These are phyloP conservation scores for Podospora pseudoanserina DNA, from an alignment of 495 filamentous ascomycete species.

Conservation along the genomic window DNA sequence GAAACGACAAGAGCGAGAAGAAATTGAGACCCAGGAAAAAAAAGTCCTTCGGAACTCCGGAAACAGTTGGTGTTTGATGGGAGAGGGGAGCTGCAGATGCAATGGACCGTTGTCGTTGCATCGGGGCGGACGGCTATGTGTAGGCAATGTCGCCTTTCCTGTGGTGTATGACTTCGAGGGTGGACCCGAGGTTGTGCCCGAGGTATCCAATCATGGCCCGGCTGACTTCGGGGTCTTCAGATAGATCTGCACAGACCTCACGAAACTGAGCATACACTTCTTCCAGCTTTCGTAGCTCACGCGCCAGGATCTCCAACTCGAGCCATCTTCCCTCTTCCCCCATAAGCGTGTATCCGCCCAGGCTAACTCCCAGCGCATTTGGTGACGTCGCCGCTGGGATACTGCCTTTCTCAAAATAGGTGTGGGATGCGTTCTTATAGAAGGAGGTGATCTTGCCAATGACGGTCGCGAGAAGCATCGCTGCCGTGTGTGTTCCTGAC, in stretches of 20 bases:
- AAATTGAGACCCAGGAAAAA: constrained; percentile 2
- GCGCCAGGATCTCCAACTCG: constrained; percentile 44
- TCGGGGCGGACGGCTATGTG: constrained; percentile 5
- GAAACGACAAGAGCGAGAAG: not conserved
- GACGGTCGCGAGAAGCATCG: constrained; percentile 47
- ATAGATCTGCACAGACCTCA: constrained; percentile 38
- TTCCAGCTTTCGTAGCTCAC: constrained; percentile 47
- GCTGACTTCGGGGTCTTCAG: constrained; percentile 41
- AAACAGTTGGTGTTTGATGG: not conserved
- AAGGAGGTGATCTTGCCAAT: constrained; percentile 47
- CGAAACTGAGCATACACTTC: constrained; percentile 41
- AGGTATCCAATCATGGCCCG: constrained; percentile 43
- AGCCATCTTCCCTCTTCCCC: constrained; percentile 43
- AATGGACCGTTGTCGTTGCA: constrained; percentile 10
- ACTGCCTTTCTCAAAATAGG: constrained; percentile 32
- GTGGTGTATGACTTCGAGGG: constrained; percentile 35
- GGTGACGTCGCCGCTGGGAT: constrained; percentile 26
- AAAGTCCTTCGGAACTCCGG: constrained; percentile 3
- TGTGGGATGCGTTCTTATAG: constrained; percentile 42
- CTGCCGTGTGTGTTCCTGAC: constrained; percentile 41
- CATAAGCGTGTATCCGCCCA: constrained; percentile 43
- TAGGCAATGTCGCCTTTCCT: constrained; percentile 34
- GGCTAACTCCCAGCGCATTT: constrained; percentile 32
- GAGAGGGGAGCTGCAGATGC: not conserved
- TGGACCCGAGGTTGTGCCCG: constrained; percentile 37